phyloP scores from a whole-genome alignment of 2,329 filamentous ascomycete species.

The Dothidotthia symphoricarpi region DNA sequence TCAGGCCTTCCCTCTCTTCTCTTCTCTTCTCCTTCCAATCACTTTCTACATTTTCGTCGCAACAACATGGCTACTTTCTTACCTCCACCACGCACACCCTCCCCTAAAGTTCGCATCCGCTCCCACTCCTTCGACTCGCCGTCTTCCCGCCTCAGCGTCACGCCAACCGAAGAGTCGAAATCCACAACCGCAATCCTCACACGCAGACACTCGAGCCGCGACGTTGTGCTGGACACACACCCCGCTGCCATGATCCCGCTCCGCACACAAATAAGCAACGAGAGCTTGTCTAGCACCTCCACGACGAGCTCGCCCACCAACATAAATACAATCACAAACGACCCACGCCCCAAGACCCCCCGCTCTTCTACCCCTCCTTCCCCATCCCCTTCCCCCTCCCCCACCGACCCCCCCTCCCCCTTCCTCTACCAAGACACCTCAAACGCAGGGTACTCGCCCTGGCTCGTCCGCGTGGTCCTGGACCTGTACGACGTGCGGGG shows the following conservation, averaged over 20 bases:
- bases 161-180: constrained; percentile 38
- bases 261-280: constrained; percentile 36
- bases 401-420: constrained; percentile 10
- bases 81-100: constrained; percentile 32
- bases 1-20: constrained; percentile 7
- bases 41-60: constrained; percentile 1
- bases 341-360: constrained; percentile 10
- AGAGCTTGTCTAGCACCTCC: constrained; percentile 25
- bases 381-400: constrained; percentile 5
- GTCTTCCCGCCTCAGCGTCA: constrained; percentile 28
- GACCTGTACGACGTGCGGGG: constrained; percentile 37
- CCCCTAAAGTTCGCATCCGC: constrained; percentile 38
- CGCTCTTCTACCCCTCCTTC: constrained; percentile 2
- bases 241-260: constrained; percentile 20
- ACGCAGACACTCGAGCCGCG: constrained; percentile 17
- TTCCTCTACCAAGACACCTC: constrained; percentile 32
- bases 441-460: constrained; percentile 34
- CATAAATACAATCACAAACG: constrained; percentile 8
- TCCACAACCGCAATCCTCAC: constrained; percentile 31
- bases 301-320: constrained; percentile 18
- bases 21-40: constrained; percentile 1
- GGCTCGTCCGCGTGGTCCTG: constrained; percentile 39
- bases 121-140: constrained; percentile 37
- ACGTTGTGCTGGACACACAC: constrained; percentile 21
- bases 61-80: constrained; percentile 21